Conservation (phyloP, 768 basidiomycete species). For the Artomyces pyxidatus region DNA sequence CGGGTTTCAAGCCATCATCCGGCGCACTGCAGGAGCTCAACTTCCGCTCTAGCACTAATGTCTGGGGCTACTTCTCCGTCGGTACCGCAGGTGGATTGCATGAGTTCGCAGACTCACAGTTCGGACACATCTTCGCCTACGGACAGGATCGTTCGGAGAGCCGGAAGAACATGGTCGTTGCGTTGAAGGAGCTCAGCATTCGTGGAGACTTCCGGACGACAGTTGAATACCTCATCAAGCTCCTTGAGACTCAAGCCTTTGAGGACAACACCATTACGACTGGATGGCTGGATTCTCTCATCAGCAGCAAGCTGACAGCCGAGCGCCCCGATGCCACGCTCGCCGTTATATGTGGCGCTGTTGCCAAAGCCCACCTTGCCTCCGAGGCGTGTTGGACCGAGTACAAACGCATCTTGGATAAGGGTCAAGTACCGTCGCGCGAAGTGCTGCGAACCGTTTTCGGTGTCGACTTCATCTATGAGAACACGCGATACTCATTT, state of each 20-base stretch:
- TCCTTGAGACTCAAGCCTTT: constrained; percentile 93
- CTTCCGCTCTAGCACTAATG: constrained; percentile 98
- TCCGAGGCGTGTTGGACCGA: constrained; percentile 86
- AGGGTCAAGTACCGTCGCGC: constrained; percentile 93
- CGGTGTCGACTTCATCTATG: constrained; percentile 95
- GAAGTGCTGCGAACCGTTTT: constrained; percentile 97
- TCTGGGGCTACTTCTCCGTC: constrained; percentile 99
- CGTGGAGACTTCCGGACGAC: constrained; percentile 98
- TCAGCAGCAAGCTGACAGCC: constrained; percentile 94
- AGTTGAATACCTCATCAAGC: constrained; percentile 97
- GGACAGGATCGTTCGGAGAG: constrained; percentile 93
- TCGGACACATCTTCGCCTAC: constrained; percentile 98
- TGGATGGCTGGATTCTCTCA: constrained; percentile 96
- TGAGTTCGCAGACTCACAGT: constrained; percentile 98
- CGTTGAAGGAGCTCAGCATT: constrained; percentile 95
- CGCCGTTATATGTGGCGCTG: constrained; percentile 93
- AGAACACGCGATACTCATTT: constrained; percentile 90
- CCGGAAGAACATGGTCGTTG: constrained; percentile 99
- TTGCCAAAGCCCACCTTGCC: constrained; percentile 88
- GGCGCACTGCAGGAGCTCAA: constrained; percentile 97
- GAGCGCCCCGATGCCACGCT: constrained; percentile 90
- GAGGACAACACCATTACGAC: constrained; percentile 97
- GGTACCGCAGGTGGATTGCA: constrained; percentile 92
- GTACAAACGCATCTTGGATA: constrained; percentile 93
- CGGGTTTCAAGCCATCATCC: constrained; percentile 98